phyloP scores from a whole-genome alignment of 2,329 filamentous ascomycete species.

The Alternaria arborescens region DNA sequence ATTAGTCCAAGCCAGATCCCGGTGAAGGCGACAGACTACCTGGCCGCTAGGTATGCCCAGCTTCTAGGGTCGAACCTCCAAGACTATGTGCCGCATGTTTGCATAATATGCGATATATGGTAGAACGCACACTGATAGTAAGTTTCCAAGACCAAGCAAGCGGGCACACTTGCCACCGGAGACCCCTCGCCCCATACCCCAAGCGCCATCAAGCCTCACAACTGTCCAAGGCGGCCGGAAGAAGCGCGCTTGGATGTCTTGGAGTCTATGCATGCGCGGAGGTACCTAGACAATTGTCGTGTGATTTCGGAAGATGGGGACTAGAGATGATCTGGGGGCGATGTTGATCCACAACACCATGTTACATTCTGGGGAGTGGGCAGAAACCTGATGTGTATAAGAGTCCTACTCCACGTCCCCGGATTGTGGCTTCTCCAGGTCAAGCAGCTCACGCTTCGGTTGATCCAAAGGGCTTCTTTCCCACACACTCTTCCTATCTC shows the following conservation, averaged over 20 bases:
- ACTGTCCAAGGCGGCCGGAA: slow-evolving; percentile 34
- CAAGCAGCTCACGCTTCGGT: slow-evolving; percentile 30
- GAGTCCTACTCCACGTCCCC: slow-evolving; percentile 27
- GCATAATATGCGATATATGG: slow-evolving; percentile 14
- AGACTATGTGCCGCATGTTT: slow-evolving; percentile 18
- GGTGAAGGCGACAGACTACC: slow-evolving; percentile 4
- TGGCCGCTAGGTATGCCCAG: slow-evolving; percentile 24
- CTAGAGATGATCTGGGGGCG: slow-evolving; percentile 9
- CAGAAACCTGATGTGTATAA: slow-evolving; percentile 25
- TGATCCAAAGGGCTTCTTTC: slow-evolving; percentile 27
- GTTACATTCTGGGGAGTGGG: background rate
- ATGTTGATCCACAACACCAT: background rate
- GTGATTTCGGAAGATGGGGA: slow-evolving; percentile 25
- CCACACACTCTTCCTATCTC: slow-evolving; percentile 10
- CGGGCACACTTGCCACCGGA: slow-evolving; percentile 20
- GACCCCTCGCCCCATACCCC: slow-evolving; percentile 17
- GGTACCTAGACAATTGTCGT: slow-evolving; percentile 13
- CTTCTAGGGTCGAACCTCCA: slow-evolving; percentile 17
- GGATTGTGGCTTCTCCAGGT: slow-evolving; percentile 36
- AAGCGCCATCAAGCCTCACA: slow-evolving; percentile 21
- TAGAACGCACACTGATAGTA: slow-evolving; percentile 1
- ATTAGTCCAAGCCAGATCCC: slow-evolving; percentile 3
- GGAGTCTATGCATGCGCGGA: slow-evolving; percentile 29
- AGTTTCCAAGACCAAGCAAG: slow-evolving; percentile 10
- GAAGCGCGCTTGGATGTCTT: slow-evolving; percentile 34